A percentile compares a stretch with the other conserved stretches of the same genome.
These are phyloP conservation scores for Peronospora destructor DNA, from an alignment of 352 stramenopile genomes.

Conservation along the genomic window DNA sequence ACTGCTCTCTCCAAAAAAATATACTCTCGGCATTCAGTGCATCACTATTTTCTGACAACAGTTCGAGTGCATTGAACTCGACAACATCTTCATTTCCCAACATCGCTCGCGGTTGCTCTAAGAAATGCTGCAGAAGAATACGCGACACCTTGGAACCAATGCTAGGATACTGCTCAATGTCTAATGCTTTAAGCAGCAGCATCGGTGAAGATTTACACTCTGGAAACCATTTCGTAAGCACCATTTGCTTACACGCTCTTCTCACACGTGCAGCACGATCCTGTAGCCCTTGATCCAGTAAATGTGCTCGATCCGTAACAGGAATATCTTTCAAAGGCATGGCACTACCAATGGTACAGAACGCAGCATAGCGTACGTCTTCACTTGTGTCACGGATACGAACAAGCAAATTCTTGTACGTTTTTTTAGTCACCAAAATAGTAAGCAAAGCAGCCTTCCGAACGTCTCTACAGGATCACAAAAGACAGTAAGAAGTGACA, in stretches of 20 bases:
- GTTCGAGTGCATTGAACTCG: constrained; percentile 40
- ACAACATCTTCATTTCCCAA: constrained; percentile 27
- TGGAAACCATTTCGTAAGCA: constrained; percentile 61
- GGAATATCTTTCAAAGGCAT: constrained; percentile 49
- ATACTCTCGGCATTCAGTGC: constrained; percentile 44
- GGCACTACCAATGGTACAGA: constrained; percentile 41
- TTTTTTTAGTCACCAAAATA: constrained; percentile 36
- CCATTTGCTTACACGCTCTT: constrained; percentile 59
- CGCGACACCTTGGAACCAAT: constrained; percentile 46
- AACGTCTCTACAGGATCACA: constrained; percentile 39
- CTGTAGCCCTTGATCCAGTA: constrained; percentile 70
- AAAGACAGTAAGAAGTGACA: too few species aligned
- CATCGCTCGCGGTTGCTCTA: constrained; percentile 27
- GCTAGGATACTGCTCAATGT: constrained; percentile 53
- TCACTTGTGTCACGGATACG: constrained; percentile 69
- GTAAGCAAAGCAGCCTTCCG: constrained; percentile 53
- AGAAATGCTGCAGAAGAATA: constrained; percentile 43
- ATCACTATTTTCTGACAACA: constrained; percentile 37
- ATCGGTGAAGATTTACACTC: constrained; percentile 46
- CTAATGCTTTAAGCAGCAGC: constrained; percentile 46
- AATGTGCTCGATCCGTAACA: constrained; percentile 56
- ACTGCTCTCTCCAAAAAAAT: constrained; percentile 81
- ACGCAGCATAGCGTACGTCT: constrained; percentile 56
- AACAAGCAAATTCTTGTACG: constrained; percentile 52
- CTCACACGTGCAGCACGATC: constrained; percentile 49